Evolutionary conservation across 257 asterid genomes (phyloP).

Genomic region (Plantago major): DNA sequence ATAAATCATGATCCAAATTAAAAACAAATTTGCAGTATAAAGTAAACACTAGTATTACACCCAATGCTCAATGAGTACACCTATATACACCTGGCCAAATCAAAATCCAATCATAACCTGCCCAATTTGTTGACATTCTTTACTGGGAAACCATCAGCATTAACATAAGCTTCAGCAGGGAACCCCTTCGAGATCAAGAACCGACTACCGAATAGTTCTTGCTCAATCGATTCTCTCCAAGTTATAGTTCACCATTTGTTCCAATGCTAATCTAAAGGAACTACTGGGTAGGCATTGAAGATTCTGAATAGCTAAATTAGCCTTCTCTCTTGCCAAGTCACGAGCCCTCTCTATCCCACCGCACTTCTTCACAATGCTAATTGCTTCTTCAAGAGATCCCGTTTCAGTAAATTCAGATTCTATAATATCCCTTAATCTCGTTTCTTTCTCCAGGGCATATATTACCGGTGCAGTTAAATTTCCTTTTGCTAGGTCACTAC

Average conservation of each 20-base stretch:
- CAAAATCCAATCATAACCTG: no score
- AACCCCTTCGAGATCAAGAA: constrained; percentile 5
- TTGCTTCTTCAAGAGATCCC: constrained; percentile 80
- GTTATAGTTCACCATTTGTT: constrained; percentile 71
- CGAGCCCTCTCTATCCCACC: constrained; percentile 79
- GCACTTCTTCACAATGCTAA: constrained; percentile 50
- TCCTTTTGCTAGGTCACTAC: constrained; percentile 79
- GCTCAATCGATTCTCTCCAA: constrained; percentile 61
- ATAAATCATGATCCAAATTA: no score
- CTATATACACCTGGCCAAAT: no score
- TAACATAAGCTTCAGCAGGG: no score
- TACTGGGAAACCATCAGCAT: no score
- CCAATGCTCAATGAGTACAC: no score
- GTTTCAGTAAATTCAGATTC: constrained; percentile 75
- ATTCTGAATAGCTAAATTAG: constrained; percentile 54
- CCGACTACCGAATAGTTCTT: neutral
- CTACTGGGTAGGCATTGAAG: constrained; percentile 61
- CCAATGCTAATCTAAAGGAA: constrained; percentile 52
- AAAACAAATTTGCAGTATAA: no score
- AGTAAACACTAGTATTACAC: no score
- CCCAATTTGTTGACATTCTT: no score
- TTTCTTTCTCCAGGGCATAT: constrained; percentile 66
- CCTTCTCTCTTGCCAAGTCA: constrained; percentile 71
- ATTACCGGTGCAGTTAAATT: constrained; percentile 85
- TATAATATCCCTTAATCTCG: constrained; percentile 64